Conservation (phyloP, 768 basidiomycete species). For the Cyclocybe cylindracea region DNA sequence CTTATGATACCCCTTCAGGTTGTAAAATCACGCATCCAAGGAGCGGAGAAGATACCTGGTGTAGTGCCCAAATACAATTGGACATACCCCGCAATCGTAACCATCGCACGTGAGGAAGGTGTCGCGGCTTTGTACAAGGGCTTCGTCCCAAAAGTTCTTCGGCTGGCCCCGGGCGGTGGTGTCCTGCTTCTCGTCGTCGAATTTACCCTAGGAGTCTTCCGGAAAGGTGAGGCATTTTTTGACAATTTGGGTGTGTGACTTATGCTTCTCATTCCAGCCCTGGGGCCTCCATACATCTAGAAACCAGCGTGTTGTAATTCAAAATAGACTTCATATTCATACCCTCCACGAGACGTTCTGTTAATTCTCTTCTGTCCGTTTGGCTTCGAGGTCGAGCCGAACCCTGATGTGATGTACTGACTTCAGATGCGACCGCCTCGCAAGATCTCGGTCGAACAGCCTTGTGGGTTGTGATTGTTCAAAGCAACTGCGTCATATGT, state of each 20-base stretch:
- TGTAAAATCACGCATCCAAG: slow-evolving; percentile 95
- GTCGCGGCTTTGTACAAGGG: slow-evolving; percentile 88
- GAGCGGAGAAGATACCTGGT: slow-evolving; percentile 62
- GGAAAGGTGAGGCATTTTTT: slow-evolving; percentile 51
- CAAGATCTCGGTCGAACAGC: no score
- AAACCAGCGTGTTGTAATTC: not conserved
- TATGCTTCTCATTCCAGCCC: slow-evolving; percentile 27
- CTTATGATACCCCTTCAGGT: slow-evolving; percentile 51
- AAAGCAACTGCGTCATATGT: no score
- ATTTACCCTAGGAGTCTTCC: slow-evolving; percentile 76
- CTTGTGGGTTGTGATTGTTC: no score
- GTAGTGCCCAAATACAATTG: slow-evolving; percentile 89
- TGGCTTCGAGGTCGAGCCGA: no score
- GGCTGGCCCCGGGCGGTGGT: slow-evolving; percentile 95
- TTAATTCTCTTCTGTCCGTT: no score
- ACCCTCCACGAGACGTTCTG: no score
- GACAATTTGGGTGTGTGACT: not conserved
- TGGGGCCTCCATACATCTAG: slow-evolving; percentile 57
- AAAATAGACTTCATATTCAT: no score
- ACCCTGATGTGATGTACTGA: no score
- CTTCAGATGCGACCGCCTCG: no score
- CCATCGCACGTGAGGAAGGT: slow-evolving; percentile 88
- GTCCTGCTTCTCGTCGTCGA: slow-evolving; percentile 93
- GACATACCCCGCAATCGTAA: slow-evolving; percentile 87
- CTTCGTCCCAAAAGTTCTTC: slow-evolving; percentile 92